Base-by-base conservation (phyloP, 1,284 basidiomycete genomes). In the Porphyrellus sp. region DNA sequence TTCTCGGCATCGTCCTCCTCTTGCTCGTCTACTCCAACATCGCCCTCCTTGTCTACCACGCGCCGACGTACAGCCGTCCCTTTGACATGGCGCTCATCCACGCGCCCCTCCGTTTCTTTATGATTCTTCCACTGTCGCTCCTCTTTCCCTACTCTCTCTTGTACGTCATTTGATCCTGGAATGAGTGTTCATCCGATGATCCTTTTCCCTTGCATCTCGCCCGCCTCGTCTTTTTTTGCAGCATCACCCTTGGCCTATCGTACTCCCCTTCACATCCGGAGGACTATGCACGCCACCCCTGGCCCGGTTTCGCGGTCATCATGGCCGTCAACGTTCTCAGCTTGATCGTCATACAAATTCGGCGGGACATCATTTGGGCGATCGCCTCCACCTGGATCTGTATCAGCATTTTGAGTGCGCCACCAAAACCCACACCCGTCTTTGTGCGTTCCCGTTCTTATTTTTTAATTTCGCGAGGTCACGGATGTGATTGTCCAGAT, bases 71-170 rank as follows among this genome's bases (percentile, higher is more conserved):
- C 44, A 58, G 71, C 25, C 77, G 85, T 12, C 80, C 85, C 1
- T 68, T 87, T 47, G 81, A 91, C 63, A 75, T 78, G 40, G 78
- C 79, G 3, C 78, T 89, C 49, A 86, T 90, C 39, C 88, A 90
- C 53, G 84, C 86, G 0, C 88, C 88, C 0, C 65, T 89, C 25
- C 76, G 87, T 4, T 82, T 87, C 52, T 89, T 89, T 67, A 72
- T 89, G 55, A 73, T 87, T 24, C 72, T 88, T 2, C 75, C 78
- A 0, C 55, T 80, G 7, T 72, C 70, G 0, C 63, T 81, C 21
- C 62, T 78, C 51, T 76, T 82, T 57, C 73, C 76, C 1, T 74
- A 79, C 45, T 76, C 74, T 8, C 75, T 82, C n/a, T 75, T 85
- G 61, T 75, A 62, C 27, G 67, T 65, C 55, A 69, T 21, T 54